phyloP scores from a whole-genome alignment of 2,329 filamentous ascomycete genomes.

The Elsinoe arachidis region DNA sequence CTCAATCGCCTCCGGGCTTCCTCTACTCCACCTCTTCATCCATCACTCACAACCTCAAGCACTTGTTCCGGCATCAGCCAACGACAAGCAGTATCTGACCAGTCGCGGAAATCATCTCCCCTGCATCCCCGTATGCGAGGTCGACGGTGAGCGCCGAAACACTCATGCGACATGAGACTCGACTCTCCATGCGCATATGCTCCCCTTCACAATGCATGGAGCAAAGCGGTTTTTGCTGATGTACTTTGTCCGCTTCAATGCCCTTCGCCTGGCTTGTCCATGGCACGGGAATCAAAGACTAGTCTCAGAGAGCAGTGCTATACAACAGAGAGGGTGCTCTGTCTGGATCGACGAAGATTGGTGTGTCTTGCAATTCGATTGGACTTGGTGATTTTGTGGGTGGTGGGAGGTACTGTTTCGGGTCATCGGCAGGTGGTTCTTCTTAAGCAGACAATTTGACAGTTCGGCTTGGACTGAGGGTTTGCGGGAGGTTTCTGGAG shows the following conservation, averaged over 20 bases:
- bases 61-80: conserved; percentile 45
- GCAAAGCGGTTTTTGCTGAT: conserved; percentile 83
- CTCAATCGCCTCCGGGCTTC: conserved; percentile 25
- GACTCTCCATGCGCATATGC: conserved; percentile 20
- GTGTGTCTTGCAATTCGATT: conserved; percentile 21
- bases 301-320: conserved; percentile 79
- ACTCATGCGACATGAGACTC: conserved; percentile 14
- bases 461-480: background rate
- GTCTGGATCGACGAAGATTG: conserved; percentile 17
- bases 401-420: conserved; percentile 10
- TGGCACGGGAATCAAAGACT: conserved; percentile 73
- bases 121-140: conserved; percentile 41
- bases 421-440: conserved; percentile 19
- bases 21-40: background rate
- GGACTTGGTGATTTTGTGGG: conserved; percentile 12
- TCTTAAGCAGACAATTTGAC: conserved; percentile 15
- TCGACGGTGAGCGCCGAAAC: conserved; percentile 51
- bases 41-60: conserved; percentile 19
- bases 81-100: conserved; percentile 48
- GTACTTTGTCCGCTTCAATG: conserved; percentile 79
- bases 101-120: conserved; percentile 60
- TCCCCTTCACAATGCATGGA: conserved; percentile 28
- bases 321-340: conserved; percentile 62
- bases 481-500: background rate
- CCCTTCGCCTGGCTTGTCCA: conserved; percentile 41